Base-by-base conservation (phyloP, 2,329 filamentous ascomycete species). In the Penicillium sp. region DNA sequence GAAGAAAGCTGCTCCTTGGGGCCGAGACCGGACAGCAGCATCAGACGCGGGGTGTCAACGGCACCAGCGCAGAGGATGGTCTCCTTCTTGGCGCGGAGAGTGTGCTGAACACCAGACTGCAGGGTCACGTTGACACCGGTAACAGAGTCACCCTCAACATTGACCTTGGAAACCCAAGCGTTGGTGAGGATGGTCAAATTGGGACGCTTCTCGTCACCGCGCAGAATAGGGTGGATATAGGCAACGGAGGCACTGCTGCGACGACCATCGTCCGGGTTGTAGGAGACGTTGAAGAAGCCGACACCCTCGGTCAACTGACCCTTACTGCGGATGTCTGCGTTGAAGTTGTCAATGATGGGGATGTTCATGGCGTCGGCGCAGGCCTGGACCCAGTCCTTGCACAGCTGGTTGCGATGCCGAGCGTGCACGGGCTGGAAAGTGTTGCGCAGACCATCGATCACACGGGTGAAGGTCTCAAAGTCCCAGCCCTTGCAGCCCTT, bases 191-290 rank as follows among this genome's bases (percentile, higher is more conserved):
- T 83, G 39, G 90, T 95, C 73, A 96, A 77, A 79, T 96, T 96
- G 14, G 90, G 87, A 57, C 91, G 84, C 74, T 87, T 86, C 82
- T 96, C 91, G 50, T 92, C 88, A 41, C 91, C 91, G 41, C 89
- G 86, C 54, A 96, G 84, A 70, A 96, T 92, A 37, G 92, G 92
- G 78, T 96, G 92, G 71, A 96, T 93, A 79, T 96, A 96, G 18
- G 92, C 92, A 22, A 96, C 92, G 59, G 89, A 92, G 60, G 92
- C 92, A 73, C 89, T 93, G 79, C 89, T 94, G 63, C 92, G 87
- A 68, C 86, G 85, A 70, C 92, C 91, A 70, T 92, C 88, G 70
- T 96, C 92, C 2, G 92, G 92, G 79, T 96, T 96, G 80, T 96
- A 96, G 39, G 90, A 88, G 66, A 96, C 87, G 64, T 89, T 92